Evolutionary conservation across 768 basidiomycete genomes (phyloP).

Genomic region (Lentinula boryana): DNA sequence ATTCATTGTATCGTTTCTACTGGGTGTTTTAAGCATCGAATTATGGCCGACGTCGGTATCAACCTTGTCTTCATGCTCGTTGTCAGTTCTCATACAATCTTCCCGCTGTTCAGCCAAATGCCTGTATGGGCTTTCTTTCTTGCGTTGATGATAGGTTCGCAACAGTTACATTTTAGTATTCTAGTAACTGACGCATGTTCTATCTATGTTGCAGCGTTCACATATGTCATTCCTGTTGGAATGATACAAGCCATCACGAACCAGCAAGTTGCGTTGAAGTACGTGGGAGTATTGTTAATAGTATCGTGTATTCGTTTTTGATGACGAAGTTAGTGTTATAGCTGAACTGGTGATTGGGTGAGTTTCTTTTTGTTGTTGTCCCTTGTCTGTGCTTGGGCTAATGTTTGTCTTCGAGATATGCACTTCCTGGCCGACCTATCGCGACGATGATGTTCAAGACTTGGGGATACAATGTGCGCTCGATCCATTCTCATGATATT

Average conservation of each 20-base stretch:
- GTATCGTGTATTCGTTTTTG: neutral
- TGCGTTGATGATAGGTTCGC: constrained; percentile 39
- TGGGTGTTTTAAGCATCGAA: constrained; percentile 55
- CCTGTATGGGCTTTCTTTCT: constrained; percentile 63
- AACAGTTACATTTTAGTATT: neutral
- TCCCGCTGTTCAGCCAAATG: constrained; percentile 26
- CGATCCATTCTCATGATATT: neutral
- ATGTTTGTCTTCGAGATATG: constrained; percentile 14
- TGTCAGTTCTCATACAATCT: neutral
- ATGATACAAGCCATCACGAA: constrained; percentile 83
- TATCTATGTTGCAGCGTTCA: neutral
- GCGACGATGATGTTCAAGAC: constrained; percentile 73
- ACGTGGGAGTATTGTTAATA: constrained; percentile 7
- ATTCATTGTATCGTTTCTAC: constrained; percentile 42
- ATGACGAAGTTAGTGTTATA: constrained; percentile 41
- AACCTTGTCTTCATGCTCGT: constrained; percentile 8
- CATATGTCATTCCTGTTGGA: constrained; percentile 16
- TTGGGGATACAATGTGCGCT: constrained; percentile 25
- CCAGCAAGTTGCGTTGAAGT: constrained; percentile 60
- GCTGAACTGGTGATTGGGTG: constrained; percentile 72
- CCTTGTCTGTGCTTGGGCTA: neutral
- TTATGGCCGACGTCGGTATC: constrained; percentile 48
- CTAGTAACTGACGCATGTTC: neutral
- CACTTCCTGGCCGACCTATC: constrained; percentile 56
- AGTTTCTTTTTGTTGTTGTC: constrained; percentile 21